Evolutionary conservation across 495 filamentous ascomycete species (phyloP), one percentile per base, ranked within the genome.

Genomic region (Neurospora pannonica): DNA sequence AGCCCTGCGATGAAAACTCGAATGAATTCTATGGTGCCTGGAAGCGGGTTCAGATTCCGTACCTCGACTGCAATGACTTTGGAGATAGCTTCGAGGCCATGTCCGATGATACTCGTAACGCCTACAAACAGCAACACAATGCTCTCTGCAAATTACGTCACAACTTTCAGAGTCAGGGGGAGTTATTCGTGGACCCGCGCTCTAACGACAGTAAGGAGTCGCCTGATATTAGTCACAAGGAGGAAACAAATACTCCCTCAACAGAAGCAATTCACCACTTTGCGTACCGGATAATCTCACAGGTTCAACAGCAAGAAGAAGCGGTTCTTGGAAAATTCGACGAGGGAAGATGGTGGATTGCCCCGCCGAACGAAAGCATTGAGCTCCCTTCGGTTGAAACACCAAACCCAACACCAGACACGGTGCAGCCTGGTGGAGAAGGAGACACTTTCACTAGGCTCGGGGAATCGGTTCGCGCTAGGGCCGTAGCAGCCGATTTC

Each of bases 281-380:
- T 9, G 36, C 67, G 3, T 28, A 62, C 19, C 36, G 74, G 1
- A 7, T 75, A 4, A 19, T 73, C 3, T 62, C 71, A 0, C 38
- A 36, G 74, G 10, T 40, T 4, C 71, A 73, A 28, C 31, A 73
- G 19, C 74, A 75, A 24, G 62, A 24, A 13, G 2, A 34, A 3
- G 74, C 74, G 10, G 48, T 40, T 13, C 39, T 73, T 5, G 74
- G 74, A 1, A 8, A 38, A 9, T 38, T n/a, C 11, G 0, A 8
- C 2, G 5, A 10, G 4, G 72, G 67, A 17, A 37, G 31, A 3
- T 75, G 71, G 71, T 75, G 74, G 74, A 42, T 75, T 34, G n/a
- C 54, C 8, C 71, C 71, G 0, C 15, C 21, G 5, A 2, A 3
- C 4, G 69, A 42, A 15, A 36, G 13, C 28, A 67, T 67, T 34